Evolutionary conservation across 331 rosid species (phyloP), one percentile per base, ranked within the genome.

Genomic region (Saraca asoca): DNA sequence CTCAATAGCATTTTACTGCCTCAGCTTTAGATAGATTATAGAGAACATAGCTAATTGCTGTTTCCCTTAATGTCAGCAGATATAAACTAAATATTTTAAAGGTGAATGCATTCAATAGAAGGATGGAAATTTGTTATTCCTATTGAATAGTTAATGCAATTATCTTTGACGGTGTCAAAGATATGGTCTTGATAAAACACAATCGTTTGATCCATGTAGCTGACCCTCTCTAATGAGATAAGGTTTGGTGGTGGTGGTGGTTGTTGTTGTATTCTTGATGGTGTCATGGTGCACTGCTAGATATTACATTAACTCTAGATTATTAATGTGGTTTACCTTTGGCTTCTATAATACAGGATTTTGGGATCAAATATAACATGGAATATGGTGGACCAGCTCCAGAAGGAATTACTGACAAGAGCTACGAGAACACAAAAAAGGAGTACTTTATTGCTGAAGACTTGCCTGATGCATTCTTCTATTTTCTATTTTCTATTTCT

Each of bases 321-420:
- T 64, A 43, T 64, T 44, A 61, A 60, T 75, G 20, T 5, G 57
- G 33, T 42, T 17, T 16, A 62, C 18, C 6, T 38, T 62, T 80
- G 77, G 65, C 59, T 72, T 78, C 51, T 58, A 17, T 51, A 14
- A 66, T 75, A 80, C 90, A 94, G 99, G 99, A 94, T 82, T 94
- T 94, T 78, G 99, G 99, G 58, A 85, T 94, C 52, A 94, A 94
- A 64, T 94, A 90, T 84, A 94, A 94, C 81, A 94, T 94, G 99
- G 99, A 82, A 80, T 90, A 94, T 68, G 99, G 99, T 66, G 99
- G 99, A 64, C 99, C 99, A 59, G 96, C 99, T 69, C 99, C 97
- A 0, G 99, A 94, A 83, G 87, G 88, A n/a, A 79, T 90, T 70
- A 94, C 99, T 46, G 58, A 94, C 72, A 85, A 86, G 81, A 94